Conservation (phyloP, 768 basidiomycete genomes). For the Lactifluus rugatus region DNA sequence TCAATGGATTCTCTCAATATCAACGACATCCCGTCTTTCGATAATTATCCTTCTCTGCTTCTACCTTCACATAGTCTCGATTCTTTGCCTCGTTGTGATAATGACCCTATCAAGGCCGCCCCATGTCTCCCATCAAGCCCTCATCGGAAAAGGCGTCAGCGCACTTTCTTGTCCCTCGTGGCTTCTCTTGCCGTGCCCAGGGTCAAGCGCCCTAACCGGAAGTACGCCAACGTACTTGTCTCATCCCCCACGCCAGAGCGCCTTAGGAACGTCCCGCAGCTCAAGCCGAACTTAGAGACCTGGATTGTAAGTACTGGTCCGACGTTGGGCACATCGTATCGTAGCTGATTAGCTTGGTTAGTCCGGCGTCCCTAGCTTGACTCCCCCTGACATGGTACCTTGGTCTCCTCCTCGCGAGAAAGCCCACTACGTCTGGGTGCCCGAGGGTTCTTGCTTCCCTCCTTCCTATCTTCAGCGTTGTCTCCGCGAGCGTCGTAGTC, state of each 20-base stretch:
- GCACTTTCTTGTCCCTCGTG: constrained; percentile 12
- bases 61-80: constrained; percentile 11
- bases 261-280: constrained; percentile 10
- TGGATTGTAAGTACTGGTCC: constrained; percentile 17
- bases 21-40: constrained; percentile 7
- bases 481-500: constrained; percentile 4
- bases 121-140: constrained; percentile 4
- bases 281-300: constrained; percentile 13
- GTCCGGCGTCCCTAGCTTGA: constrained; percentile 3
- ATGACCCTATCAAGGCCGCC: constrained; percentile 1
- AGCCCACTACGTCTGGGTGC: constrained; percentile 12
- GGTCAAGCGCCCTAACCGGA: constrained; percentile 1
- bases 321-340: neutral
- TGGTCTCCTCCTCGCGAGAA: constrained; percentile 17
- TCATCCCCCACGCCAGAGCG: constrained; percentile 16
- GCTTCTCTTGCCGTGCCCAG: constrained; percentile 16
- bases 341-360: neutral
- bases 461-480: constrained; percentile 8
- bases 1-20: constrained; percentile 16
- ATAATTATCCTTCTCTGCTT: constrained; percentile 17
- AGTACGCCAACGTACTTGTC: constrained; percentile 14
- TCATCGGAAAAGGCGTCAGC: neutral
- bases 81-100: constrained; percentile 8
- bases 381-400: constrained; percentile 14
- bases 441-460: constrained; percentile 20